Base-by-base conservation (phyloP, 257 asterid genomes). In the Cruciata laevipes region DNA sequence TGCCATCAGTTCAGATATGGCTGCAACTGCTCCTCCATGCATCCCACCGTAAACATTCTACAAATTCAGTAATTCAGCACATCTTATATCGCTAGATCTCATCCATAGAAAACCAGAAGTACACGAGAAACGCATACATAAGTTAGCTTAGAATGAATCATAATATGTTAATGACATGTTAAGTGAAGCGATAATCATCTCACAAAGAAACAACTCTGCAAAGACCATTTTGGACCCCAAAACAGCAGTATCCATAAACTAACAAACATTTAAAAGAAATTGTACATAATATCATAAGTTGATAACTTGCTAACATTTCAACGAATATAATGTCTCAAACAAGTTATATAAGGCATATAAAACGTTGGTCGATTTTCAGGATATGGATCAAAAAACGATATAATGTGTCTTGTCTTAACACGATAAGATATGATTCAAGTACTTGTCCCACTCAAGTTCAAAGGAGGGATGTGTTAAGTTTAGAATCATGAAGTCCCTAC, bases 11-110 rank as follows among this genome's bases (percentile, higher is more conserved):
- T 82, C 87, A 7, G 93, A 85, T 25, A 87, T 87, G 66, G 91
- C 78, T 8, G 81, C 97, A 71, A 89, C 93, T 3, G 95, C 85
- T 38, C 99, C 99, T 63, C 99, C 99, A 17, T 93, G 96, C 95
- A 90, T 73, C 71, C 91, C 93, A 18, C 85, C 81, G 64, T 85
- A 90, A 16, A 8, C 42, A 72, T 90, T 93, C 97, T 90, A 70
- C 25, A 66, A n/a, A 18, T 53, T 52, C 38, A 69, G 21, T 53
- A 4, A 66, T 71, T 20, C 7, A 72, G 27, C 60, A 47, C 31
- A 68, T 38, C 49, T 31, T 51, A 24, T 3, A 52, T 59, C 9
- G 11, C 42, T 20, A 6, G 30, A 31, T 2, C 47, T 37, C 11
- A 2, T 20, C 69, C 69, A 37, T 25, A 40, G 20, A 16, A 47